Evolutionary conservation across 495 filamentous ascomycete genomes (phyloP), one percentile per base, ranked within the genome.

Genomic region (Poronia punctata): DNA sequence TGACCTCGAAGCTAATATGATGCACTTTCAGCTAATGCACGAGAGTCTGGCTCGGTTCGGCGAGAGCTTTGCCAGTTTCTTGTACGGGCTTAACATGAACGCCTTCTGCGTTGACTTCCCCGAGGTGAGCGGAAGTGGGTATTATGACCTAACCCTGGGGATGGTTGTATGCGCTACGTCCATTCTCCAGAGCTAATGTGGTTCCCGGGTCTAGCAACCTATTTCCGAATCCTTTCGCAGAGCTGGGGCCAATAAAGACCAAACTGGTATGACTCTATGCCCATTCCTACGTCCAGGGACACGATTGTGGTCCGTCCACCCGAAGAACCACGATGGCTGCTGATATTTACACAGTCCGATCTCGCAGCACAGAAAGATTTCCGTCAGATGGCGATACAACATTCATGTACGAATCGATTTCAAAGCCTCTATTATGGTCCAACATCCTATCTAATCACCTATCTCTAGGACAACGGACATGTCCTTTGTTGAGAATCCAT

Each of bases 81-180:
- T 98, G 38, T 97, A 97, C 46, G 92, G 92, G 3, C 57, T 98
- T 60, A 96, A 97, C 51, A 93, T 98, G 86, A 97, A 96, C 62
- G 92, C 93, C 4, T 98, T 96, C 56, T 98, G 92, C 60, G 89
- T 97, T 25, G 92, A 97, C 65, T 97, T 97, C 59, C 86, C 88
- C 0, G 93, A 98, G 78, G 88, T 89, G 25, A 28, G 35, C 28
- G 21, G 19, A 28, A 0, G 23, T 10, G 37, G 20, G 3, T 31
- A n/a, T 9, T 17, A 28, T 35, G 40, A 7, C n/a, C n/a, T n/a
- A n/a, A n/a, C n/a, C n/a, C n/a, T n/a, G n/a, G n/a, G n/a, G n/a
- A n/a, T n/a, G n/a, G n/a, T n/a, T n/a, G n/a, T n/a, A n/a, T n/a
- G n/a, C n/a, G n/a, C n/a, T n/a, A n/a, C n/a, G n/a, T n/a, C 4